Evolutionary conservation across 495 filamentous ascomycete genomes (phyloP), one percentile per base, ranked within the genome.

Genomic region (Annulohypoxylon bovei): DNA sequence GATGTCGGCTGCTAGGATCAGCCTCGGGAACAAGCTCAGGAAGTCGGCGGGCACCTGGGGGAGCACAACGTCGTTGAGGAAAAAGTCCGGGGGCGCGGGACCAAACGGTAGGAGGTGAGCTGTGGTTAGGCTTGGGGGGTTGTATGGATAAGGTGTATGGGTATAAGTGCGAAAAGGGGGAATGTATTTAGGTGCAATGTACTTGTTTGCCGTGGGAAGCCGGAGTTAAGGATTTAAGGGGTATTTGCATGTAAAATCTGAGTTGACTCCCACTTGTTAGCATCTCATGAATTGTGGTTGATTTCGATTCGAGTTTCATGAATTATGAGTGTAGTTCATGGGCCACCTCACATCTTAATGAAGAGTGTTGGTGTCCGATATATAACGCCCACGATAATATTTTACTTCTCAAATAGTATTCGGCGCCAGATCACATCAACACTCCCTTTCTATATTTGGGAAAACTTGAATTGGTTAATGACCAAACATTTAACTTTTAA

Each of bases 11-110:
- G 82, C 82, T 30, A 70, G 76, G 67, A 69, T 84, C 47, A 84
- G 81, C 62, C 62, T 84, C 49, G 81, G 80, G 6, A 82, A 81
- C 52, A 76, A 80, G 76, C 67, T 84, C 40, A 79, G 79, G 70
- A 81, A 78, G 40, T 79, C 79, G 11, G 77, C 79, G 7, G 76
- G 74, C 6, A 76, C 76, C 6, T 75, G 76, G 71, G 74, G 71
- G 3, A 77, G 75, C 37, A 77, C 63, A 20, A 55, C 75, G 2
- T 65, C 75, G 16, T 20, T 77, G 35, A 47, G 62, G 14, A 73
- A 60, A 47, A 73, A 75, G 22, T 57, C 74, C 8, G 58, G 55
- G 6, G 53, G 60, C 30, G 23, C 54, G 18, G 63, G 67, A 6
- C 40, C 58, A 20, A 44, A 16, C 5, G 33, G 42, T 46, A 67